Evolutionary conservation across 305 asterid species (phyloP), one percentile per base, ranked within the genome.

Genomic region (Solanum hybrid): DNA sequence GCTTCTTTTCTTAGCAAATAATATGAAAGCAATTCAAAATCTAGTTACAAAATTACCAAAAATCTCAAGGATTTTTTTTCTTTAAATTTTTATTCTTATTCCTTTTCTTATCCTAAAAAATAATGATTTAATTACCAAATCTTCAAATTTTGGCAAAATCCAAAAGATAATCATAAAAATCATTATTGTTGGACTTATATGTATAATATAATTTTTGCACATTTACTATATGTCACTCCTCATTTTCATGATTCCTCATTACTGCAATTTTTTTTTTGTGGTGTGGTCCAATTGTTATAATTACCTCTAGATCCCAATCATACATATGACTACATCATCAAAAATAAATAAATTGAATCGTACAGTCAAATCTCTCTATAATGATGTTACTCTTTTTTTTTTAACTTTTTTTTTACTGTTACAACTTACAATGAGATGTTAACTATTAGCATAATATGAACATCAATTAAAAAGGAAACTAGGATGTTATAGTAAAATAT

Each of bases 221-320:
- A 80, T 80, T 80, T 80, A 29, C 57, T 80, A 26, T 31, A 24
- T 81, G 24, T 81, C 69, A 40, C 73, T 83, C 36, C 35, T 83
- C 39, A 46, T 83, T 46, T 28, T 18, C 28, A 83, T 42, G 71
- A 42, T 83, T 83, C 12, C 39, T 83, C 73, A 42, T 28, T 26
- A 28, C 11, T 46, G 6, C 28, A 3, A 6, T 51, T 16, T 42
- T 82, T 40, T 83, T 42, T 82, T 42, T 14, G 10, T 29, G 87
- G 87, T 83, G 87, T 83, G 87, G 87, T 83, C 87, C 87, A 16
- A 28, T 28, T 83, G 39, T 46, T 29, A 83, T 83, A 29, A 83
- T 46, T 83, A 28, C 18, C 18, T 42, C 71, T 82, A 82, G 26
- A 42, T 82, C 85, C 57, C 87, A 82, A 82, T 40, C 69, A 81